These are phyloP conservation scores for Schizonepeta tenuifolia DNA, from an alignment of 257 asterid species.

Conservation along the genomic window DNA sequence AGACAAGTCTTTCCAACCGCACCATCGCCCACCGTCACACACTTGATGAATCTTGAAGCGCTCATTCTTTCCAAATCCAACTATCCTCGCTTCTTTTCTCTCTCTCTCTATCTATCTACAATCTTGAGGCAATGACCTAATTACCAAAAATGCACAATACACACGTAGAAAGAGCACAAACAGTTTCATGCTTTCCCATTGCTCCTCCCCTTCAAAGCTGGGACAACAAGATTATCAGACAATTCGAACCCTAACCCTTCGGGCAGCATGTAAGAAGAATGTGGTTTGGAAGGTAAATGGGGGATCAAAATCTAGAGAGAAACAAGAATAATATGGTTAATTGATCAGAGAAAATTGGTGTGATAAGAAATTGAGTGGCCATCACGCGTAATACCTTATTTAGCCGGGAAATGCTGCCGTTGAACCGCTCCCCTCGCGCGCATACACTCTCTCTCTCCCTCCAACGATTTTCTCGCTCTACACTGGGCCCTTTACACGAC, in stretches of 20 bases:
- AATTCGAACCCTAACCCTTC: conserved; percentile 38
- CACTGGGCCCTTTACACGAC: not conserved
- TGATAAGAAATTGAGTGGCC: conserved; percentile 40
- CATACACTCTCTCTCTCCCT: not conserved
- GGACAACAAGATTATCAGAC: conserved; percentile 22
- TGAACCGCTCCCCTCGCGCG: conserved; percentile 46
- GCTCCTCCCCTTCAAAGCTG: conserved; percentile 33
- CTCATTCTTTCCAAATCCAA: conserved; percentile 49
- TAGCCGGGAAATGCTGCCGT: conserved; percentile 53
- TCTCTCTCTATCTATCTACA: conserved; percentile 20
- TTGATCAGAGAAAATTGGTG: conserved; percentile 32
- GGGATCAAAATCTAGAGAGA: conserved; percentile 37
- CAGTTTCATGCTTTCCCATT: conserved; percentile 31
- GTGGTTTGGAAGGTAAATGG: conserved; percentile 35
- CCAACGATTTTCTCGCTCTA: conserved; percentile 42
- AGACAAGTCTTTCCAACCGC: conserved; percentile 76
- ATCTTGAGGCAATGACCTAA: conserved; percentile 36
- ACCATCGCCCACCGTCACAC: conserved; percentile 76
- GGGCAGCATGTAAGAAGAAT: conserved; percentile 32
- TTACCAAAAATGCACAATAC: conserved; percentile 26
- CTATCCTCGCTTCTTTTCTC: conserved; percentile 18
- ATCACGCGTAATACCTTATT: conserved; percentile 38
- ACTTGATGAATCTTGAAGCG: conserved; percentile 73
- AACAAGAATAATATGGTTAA: conserved; percentile 28
- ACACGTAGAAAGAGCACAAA: conserved; percentile 11